A percentile compares a stretch with the other conserved stretches of the same genome.
phyloP scores from a whole-genome alignment of 2,329 filamentous ascomycete species.

The Rutstroemia sp. region DNA sequence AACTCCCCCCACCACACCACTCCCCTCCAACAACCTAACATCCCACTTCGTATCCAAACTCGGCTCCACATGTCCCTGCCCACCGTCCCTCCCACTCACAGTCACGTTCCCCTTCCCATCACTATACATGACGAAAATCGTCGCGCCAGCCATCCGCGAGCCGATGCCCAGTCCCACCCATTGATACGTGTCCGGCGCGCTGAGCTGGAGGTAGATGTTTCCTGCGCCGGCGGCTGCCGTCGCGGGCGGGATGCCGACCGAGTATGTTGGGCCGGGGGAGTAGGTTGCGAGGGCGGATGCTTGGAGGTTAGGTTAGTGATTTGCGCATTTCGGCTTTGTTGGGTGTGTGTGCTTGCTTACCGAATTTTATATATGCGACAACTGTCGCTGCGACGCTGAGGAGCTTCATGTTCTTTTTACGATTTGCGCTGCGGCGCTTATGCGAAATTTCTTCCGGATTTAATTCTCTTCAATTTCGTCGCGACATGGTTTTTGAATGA shows the following conservation, averaged over 20 bases:
- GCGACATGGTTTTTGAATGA: too few relatives aligned
- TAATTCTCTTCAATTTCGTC: neutral
- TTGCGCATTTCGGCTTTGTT: neutral
- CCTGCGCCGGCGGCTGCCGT: conserved; percentile 29
- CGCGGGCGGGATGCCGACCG: conserved; percentile 17
- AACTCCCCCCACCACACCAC: conserved; percentile 41
- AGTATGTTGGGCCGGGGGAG: conserved; percentile 16
- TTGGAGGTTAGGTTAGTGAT: neutral
- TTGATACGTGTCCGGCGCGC: conserved; percentile 42
- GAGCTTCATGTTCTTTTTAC: neutral
- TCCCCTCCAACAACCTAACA: conserved; percentile 42
- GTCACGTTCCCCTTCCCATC: conserved; percentile 45
- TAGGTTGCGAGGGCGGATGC: neutral
- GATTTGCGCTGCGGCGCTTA: neutral
- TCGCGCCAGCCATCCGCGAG: conserved; percentile 43
- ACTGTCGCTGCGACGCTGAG: neutral
- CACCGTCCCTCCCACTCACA: conserved; percentile 41
- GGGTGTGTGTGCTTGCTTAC: neutral
- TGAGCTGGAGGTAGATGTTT: conserved; percentile 50
- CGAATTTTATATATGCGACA: neutral
- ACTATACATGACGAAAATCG: conserved; percentile 53
- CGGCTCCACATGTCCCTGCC: conserved; percentile 38
- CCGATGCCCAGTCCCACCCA: conserved; percentile 53
- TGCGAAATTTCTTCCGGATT: neutral
- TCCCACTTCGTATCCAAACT: conserved; percentile 30